Conservation (phyloP, 306 rosid genomes). For the Trifolium dubium region DNA sequence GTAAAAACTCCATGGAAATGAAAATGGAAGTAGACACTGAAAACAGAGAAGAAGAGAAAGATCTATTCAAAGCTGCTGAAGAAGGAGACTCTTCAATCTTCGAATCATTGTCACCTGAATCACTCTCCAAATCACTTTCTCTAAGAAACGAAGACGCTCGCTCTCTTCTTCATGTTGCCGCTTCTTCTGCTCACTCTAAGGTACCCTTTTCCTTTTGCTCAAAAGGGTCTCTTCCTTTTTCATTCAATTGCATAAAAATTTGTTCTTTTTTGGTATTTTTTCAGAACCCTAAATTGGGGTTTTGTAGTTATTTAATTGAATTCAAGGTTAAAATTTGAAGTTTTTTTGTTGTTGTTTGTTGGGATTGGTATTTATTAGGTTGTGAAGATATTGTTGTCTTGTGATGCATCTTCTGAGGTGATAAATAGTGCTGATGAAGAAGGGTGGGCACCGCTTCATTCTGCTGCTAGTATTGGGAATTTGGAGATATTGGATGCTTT, state of each 20-base stretch:
- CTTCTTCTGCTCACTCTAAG: conserved; percentile 69
- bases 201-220: conserved; percentile 42
- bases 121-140: conserved; percentile 63
- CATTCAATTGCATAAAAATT: conserved; percentile 6
- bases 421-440: conserved; percentile 81
- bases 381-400: conserved; percentile 58
- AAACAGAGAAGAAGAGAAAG: conserved; percentile 47
- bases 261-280: conserved; percentile 32
- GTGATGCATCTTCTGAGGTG: conserved; percentile 55
- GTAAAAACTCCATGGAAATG: neutral
- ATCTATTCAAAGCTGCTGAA: conserved; percentile 83
- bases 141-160: conserved; percentile 81
- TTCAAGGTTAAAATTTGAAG: conserved; percentile 1
- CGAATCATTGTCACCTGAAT: conserved; percentile 48
- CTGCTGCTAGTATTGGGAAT: conserved; percentile 86
- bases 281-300: conserved; percentile 10
- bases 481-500: conserved; percentile 61
- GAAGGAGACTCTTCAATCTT: conserved; percentile 63
- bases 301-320: conserved; percentile 7
- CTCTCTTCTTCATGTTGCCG: conserved; percentile 84
- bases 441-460: conserved; percentile 95
- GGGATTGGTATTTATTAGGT: conserved; percentile 49
- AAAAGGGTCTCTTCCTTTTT: neutral
- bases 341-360: neutral
- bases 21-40: conserved; percentile 64